These are phyloP conservation scores for Emmonsiellopsis sp. DNA, from an alignment of 2,329 filamentous ascomycete species.

Conservation along the genomic window DNA sequence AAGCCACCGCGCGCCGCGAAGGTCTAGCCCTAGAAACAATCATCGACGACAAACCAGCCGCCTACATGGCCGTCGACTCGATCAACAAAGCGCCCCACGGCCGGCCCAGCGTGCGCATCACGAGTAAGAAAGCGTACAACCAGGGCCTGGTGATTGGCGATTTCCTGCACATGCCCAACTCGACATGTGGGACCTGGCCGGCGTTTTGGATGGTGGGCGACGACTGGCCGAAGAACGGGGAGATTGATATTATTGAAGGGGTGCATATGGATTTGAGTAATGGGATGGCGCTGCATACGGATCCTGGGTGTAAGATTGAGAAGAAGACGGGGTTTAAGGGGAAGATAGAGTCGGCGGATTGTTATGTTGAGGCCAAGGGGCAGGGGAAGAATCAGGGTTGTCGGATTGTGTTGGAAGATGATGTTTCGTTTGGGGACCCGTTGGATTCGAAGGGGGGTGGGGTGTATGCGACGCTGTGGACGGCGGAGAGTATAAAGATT, in stretches of 20 bases:
- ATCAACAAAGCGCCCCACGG: constrained; percentile 28
- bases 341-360: constrained; percentile 38
- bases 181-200: constrained; percentile 44
- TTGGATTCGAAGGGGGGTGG: constrained; percentile 46
- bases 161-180: constrained; percentile 40
- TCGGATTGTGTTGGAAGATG: constrained; percentile 28
- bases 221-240: constrained; percentile 35
- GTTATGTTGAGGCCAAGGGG: constrained; percentile 37
- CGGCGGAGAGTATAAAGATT: constrained; percentile 37
- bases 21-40: constrained; percentile 29
- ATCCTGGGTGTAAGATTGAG: constrained; percentile 33
- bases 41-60: constrained; percentile 17
- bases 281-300: constrained; percentile 43
- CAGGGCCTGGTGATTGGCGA: constrained; percentile 41
- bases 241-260: constrained; percentile 46
- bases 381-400: constrained; percentile 35
- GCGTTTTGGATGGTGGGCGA: constrained; percentile 39
- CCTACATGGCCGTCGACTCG: constrained; percentile 40
- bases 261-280: constrained; percentile 38
- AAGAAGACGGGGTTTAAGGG: constrained; percentile 41
- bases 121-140: constrained; percentile 36
- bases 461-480: constrained; percentile 43
- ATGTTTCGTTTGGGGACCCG: constrained; percentile 39
- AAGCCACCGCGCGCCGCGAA: constrained; percentile 27
- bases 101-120: constrained; percentile 38